These are phyloP conservation scores for Neofusicoccum sp. DNA, from an alignment of 2,329 filamentous ascomycete genomes.

Conservation along the genomic window DNA sequence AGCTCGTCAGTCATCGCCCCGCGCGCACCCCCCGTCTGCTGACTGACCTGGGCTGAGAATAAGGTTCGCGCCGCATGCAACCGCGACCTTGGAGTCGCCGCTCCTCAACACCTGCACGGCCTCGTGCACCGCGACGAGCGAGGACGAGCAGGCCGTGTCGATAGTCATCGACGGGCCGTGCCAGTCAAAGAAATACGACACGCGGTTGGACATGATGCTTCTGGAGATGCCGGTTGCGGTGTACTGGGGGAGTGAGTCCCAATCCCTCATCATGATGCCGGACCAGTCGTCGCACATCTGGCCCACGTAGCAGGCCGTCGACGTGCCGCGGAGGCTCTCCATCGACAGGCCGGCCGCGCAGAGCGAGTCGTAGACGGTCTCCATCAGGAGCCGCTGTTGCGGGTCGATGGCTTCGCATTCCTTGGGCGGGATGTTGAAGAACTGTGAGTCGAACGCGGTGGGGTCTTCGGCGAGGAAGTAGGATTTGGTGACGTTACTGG, in stretches of 20 bases:
- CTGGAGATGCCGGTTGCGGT: slow-evolving; percentile 31
- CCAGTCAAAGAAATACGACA: slow-evolving; percentile 42
- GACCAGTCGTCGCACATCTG: neutral
- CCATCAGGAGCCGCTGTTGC: slow-evolving; percentile 25
- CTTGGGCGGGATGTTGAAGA: slow-evolving; percentile 24
- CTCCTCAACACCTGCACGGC: slow-evolving; percentile 23
- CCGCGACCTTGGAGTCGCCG: slow-evolving; percentile 23
- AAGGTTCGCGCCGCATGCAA: slow-evolving; percentile 28
- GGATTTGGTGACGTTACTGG: slow-evolving; percentile 13
- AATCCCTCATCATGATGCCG: neutral
- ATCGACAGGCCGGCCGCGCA: slow-evolving; percentile 14
- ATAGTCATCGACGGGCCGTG: slow-evolving; percentile 40
- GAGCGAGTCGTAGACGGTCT: slow-evolving; percentile 24
- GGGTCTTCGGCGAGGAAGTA: slow-evolving; percentile 24
- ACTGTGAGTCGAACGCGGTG: slow-evolving; percentile 23
- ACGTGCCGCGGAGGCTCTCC: slow-evolving; percentile 11
- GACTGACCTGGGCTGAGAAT: slow-evolving; percentile 29
- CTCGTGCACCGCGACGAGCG: slow-evolving; percentile 32
- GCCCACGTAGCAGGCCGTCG: slow-evolving; percentile 18
- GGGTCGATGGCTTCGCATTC: slow-evolving; percentile 24
- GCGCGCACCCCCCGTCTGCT: no score
- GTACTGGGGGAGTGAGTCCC: slow-evolving; percentile 27
- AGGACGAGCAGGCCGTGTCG: slow-evolving; percentile 43
- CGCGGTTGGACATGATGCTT: slow-evolving; percentile 39
- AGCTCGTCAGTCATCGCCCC: no score